Evolutionary conservation across 768 basidiomycete genomes (phyloP), one percentile per base, ranked within the genome.

Genomic region (Boletellus emodensis): DNA sequence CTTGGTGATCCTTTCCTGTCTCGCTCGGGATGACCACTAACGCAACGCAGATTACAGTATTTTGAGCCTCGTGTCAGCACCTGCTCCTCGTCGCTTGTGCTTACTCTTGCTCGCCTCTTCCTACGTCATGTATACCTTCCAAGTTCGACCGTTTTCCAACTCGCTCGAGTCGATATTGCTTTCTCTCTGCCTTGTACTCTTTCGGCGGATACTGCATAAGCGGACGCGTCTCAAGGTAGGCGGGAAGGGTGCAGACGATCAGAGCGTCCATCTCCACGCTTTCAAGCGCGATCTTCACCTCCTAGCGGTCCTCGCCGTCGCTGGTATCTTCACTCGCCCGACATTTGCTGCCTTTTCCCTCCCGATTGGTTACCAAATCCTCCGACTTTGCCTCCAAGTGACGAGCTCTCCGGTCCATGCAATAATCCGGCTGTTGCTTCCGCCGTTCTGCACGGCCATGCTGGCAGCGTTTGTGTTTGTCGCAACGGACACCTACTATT

Each of bases 61-160:
- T 20, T 45, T 9, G 24, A 56, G 49, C 32, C 55, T 74, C 13
- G 39, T 66, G 17, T 41, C 62, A 4, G 20, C 28, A 6, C 61
- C 61, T 11, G 48, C 43, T 26, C 12, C 46, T 45, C 59, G 61
- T 18, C 61, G 52, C 15, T 35, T 64, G 34, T 56, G 54, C 35
- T 44, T 63, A 13, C 48, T 70, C 15, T 57, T 72, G 13, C 52
- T 74, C 14, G 67, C 63, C 0, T 72, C 72, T 10, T 73, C 72
- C 20, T 61, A 73, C 38, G 66, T 72, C 40, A 60, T 63, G 30
- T 60, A 62, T 36, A 71, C 71, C 3, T 71, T 71, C 41, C 73
- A 74, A 44, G 49, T 72, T 39, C 62, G 73, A 35, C 71, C 72
- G 1, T 74, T 74, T 51, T 72, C 72, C 17, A 74, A 72, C 41